Percentiles rank a stretch among this genome's conserved stretches.
Conservation (phyloP, 306 rosid genomes). For the Citrullus amarus region DNA sequence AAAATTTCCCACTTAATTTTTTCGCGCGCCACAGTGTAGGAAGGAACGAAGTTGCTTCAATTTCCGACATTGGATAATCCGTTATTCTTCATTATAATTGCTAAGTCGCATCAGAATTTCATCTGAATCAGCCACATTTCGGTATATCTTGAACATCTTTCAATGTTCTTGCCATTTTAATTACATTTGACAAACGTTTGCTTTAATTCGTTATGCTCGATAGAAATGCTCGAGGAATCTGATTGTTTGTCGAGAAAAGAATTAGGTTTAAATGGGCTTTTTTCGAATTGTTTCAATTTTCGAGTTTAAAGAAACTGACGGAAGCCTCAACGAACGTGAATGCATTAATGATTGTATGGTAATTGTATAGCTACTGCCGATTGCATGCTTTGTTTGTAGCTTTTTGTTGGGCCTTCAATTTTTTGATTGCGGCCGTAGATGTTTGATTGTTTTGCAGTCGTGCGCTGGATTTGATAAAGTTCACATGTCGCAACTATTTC, state of each 20-base stretch:
- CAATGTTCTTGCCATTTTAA: background rate
- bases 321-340: background rate
- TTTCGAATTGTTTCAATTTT: background rate
- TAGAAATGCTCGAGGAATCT: background rate
- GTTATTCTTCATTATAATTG: background rate
- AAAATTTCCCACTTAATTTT: background rate
- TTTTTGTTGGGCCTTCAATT: background rate
- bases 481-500: background rate
- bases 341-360: background rate
- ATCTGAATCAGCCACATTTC: background rate
- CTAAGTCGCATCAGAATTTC: background rate
- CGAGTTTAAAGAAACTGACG: background rate
- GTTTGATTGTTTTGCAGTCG: background rate
- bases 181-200: background rate
- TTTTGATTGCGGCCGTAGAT: background rate
- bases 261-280: background rate
- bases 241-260: background rate
- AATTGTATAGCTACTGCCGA: background rate
- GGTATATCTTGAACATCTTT: background rate
- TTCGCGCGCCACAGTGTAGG: background rate
- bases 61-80: background rate
- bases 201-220: background rate
- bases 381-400: background rate
- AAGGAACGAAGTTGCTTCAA: background rate
- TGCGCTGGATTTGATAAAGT: background rate